These are phyloP conservation scores for Heterobasidion occidentale DNA, from an alignment of 1,284 basidiomycete genomes.

Conservation along the genomic window DNA sequence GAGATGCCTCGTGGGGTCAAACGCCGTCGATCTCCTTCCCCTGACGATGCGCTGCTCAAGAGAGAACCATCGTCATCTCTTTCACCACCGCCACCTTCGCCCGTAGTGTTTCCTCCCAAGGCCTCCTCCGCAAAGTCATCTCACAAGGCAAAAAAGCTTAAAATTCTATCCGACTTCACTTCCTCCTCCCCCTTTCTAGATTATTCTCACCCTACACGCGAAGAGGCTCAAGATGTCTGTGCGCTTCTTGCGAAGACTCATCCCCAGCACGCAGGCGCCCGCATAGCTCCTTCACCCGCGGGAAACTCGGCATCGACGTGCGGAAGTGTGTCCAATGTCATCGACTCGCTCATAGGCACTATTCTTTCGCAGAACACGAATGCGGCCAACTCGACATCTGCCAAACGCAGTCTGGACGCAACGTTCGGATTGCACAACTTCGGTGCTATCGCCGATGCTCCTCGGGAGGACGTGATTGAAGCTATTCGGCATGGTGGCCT, in stretches of 20 bases:
- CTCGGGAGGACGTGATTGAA: conserved; percentile 43
- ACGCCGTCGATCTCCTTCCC: not conserved
- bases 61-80: conserved; percentile 1
- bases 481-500: conserved; percentile 65
- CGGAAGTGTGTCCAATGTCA: conserved; percentile 52
- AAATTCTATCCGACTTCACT: conserved; percentile 1
- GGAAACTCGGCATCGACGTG: conserved; percentile 39
- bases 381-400: conserved; percentile 51
- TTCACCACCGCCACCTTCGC: not conserved
- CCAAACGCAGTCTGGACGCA: conserved; percentile 51
- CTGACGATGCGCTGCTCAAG: not conserved
- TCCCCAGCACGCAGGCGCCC: conserved; percentile 17
- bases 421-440: conserved; percentile 57
- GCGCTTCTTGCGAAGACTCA: conserved; percentile 22
- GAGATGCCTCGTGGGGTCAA: not conserved
- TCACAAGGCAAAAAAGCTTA: conserved; percentile 3
- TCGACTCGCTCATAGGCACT: conserved; percentile 67
- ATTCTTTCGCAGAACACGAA: conserved; percentile 75
- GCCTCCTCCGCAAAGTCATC: not conserved
- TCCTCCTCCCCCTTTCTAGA: conserved; percentile 4
- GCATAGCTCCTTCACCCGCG: conserved; percentile 10
- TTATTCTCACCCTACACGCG: not conserved
- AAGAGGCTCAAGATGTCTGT: conserved; percentile 17
- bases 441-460: conserved; percentile 46
- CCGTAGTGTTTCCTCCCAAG: not conserved